Percentiles rank a stretch among this genome's conserved stretches.
Evolutionary conservation across 75 land plant species (phyloP).

Genomic region (Larix kaempferi): DNA sequence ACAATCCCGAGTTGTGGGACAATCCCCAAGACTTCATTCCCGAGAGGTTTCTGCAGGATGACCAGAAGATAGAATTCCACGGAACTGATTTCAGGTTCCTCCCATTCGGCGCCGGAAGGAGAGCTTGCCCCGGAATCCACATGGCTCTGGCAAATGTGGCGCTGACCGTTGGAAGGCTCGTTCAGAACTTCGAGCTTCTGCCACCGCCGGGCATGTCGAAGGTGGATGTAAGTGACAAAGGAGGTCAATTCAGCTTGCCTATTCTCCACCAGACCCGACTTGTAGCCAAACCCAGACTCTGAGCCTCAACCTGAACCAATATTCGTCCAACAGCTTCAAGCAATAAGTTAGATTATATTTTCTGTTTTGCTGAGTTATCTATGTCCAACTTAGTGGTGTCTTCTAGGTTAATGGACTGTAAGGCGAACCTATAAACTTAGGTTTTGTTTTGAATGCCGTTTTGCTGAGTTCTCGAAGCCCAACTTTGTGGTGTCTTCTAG

Average conservation of each 20-base stretch:
- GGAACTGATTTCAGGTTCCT: constrained; percentile 92
- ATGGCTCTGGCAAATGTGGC: constrained; percentile 81
- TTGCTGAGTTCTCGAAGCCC: too few species aligned
- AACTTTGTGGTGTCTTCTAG: too few species aligned
- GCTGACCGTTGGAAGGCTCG: constrained; percentile 75
- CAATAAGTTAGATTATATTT: too few species aligned
- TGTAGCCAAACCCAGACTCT: constrained; percentile 43
- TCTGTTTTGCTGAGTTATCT: too few species aligned
- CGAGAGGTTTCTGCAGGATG: constrained; percentile 70
- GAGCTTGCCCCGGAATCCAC: constrained; percentile 97
- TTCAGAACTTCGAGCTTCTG: constrained; percentile 76
- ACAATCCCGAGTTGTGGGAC: constrained; percentile 84
- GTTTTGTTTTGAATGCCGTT: too few species aligned
- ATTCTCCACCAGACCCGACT: constrained; percentile 57
- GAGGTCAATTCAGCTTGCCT: constrained; percentile 68
- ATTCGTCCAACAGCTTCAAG: too few species aligned
- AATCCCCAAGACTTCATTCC: constrained; percentile 81
- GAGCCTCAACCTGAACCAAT: too few species aligned
- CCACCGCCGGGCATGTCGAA: constrained; percentile 70
- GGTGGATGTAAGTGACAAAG: constrained; percentile 65
- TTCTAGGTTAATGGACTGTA: too few species aligned
- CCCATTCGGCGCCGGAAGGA: constrained; percentile 84
- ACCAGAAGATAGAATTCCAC: constrained; percentile 72
- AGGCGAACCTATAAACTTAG: too few species aligned
- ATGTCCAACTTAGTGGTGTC: too few species aligned